A percentile compares a stretch with the other conserved stretches of the same genome.
Conservation (phyloP, 768 basidiomycete genomes). For the Agaricus subrufescens region DNA sequence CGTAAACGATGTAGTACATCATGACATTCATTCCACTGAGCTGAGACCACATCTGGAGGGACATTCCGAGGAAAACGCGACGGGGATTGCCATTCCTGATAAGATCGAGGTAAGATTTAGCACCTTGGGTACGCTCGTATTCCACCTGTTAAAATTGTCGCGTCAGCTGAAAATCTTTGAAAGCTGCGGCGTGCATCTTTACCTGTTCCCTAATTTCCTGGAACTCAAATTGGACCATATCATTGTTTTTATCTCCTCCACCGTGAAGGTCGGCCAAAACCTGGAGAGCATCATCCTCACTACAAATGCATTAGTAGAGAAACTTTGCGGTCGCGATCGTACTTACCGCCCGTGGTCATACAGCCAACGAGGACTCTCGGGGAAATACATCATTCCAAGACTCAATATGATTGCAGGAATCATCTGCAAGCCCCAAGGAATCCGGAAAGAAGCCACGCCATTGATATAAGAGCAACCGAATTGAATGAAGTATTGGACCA, state of each 20-base stretch:
- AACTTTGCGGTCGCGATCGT: background rate
- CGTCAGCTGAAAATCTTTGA: background rate
- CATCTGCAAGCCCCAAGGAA: conserved; percentile 77
- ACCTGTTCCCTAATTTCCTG: conserved; percentile 59
- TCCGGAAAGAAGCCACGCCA: conserved; percentile 69
- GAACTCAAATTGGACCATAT: conserved; percentile 65
- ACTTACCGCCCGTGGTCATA: conserved; percentile 53
- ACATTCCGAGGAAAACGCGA: conserved; percentile 64
- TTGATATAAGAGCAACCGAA: conserved; percentile 73
- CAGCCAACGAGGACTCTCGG: conserved; percentile 70
- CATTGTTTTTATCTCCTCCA: conserved; percentile 48
- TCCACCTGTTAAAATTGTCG: conserved; percentile 23
- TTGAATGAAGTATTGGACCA: conserved; percentile 71
- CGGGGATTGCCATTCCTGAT: conserved; percentile 62
- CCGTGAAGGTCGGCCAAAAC: conserved; percentile 76
- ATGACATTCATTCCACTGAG: conserved; percentile 77
- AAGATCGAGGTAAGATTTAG: conserved; percentile 65
- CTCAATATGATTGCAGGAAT: conserved; percentile 72
- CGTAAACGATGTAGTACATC: conserved; percentile 73
- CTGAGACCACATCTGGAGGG: conserved; percentile 81
- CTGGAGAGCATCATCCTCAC: conserved; percentile 60
- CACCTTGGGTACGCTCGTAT: conserved; percentile 65
- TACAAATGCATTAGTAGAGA: conserved; percentile 11
- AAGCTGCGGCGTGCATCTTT: background rate
- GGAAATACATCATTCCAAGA: conserved; percentile 63